These are phyloP conservation scores for Colletotrichum endophyticum DNA, from an alignment of 2,329 filamentous ascomycete species.

Conservation along the genomic window DNA sequence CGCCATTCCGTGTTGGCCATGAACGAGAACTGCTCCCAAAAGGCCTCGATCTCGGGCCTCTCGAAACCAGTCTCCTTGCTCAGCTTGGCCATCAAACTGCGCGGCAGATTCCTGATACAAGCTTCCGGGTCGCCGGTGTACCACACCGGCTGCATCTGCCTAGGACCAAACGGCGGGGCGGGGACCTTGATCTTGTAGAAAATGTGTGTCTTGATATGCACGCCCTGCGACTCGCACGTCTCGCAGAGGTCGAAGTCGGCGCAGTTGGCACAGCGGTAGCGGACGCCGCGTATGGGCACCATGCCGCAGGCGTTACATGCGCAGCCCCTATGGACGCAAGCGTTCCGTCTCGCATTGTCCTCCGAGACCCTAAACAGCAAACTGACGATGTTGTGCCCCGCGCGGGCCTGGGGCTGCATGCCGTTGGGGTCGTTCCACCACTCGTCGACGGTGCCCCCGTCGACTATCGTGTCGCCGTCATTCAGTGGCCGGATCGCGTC, in stretches of 20 bases:
- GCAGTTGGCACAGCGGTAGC: constrained; percentile 95
- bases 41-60: constrained; percentile 84
- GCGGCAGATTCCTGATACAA: constrained; percentile 70
- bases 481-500: constrained; percentile 31
- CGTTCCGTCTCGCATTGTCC: constrained; percentile 85
- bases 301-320: constrained; percentile 89
- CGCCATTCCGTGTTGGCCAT: constrained; percentile 87
- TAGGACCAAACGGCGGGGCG: constrained; percentile 80
- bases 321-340: constrained; percentile 91
- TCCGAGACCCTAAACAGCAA: constrained; percentile 92
- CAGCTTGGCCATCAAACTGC: constrained; percentile 68
- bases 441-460: constrained; percentile 46
- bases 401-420: constrained; percentile 49
- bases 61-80: constrained; percentile 80
- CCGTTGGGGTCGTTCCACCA: constrained; percentile 55
- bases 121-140: constrained; percentile 86
- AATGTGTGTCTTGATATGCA: constrained; percentile 88
- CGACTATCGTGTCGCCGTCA: constrained; percentile 43
- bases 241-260: constrained; percentile 96
- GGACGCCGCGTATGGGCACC: constrained; percentile 87
- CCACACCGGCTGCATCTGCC: constrained; percentile 82
- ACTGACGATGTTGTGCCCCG: constrained; percentile 81
- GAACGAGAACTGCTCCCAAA: constrained; percentile 97
- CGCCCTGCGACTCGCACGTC: constrained; percentile 79
- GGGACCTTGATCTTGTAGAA: constrained; percentile 97